A percentile compares a stretch with the other conserved stretches of the same genome.
phyloP scores from a whole-genome alignment of 768 basidiomycete species.

The Kwoniella sp. region DNA sequence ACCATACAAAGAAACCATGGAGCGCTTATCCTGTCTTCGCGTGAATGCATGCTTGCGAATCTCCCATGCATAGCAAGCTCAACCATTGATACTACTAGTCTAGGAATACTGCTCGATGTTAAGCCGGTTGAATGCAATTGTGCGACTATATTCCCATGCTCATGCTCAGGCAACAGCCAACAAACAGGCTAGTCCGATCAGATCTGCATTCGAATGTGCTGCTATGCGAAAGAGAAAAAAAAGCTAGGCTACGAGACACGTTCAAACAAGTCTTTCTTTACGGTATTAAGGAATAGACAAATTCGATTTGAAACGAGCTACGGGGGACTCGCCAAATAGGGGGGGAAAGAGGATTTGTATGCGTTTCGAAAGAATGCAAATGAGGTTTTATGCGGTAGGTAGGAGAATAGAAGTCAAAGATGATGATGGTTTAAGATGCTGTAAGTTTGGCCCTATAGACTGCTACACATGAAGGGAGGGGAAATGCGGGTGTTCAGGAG shows the following conservation, averaged over 20 bases:
- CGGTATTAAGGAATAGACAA: conserved; percentile 18
- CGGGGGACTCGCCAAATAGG: conserved; percentile 7
- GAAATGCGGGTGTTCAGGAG: conserved; percentile 3
- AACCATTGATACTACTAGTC: too few relatives aligned
- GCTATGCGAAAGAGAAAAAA: conserved; percentile 25
- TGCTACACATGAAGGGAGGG: conserved; percentile 4
- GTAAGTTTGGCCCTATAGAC: background rate
- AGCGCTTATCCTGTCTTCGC: too few relatives aligned
- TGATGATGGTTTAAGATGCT: conserved; percentile 5
- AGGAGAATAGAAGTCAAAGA: conserved; percentile 7
- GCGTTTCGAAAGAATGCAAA: conserved; percentile 17
- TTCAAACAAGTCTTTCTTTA: conserved; percentile 7
- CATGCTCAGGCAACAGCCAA: too few relatives aligned
- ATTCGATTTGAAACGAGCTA: conserved; percentile 8
- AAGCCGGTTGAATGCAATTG: too few relatives aligned
- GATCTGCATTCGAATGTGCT: conserved; percentile 27
- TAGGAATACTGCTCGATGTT: too few relatives aligned
- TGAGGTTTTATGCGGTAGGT: background rate
- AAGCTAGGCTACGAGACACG: conserved; percentile 16
- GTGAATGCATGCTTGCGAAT: too few relatives aligned
- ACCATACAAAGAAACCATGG: too few relatives aligned
- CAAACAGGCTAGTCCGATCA: conserved; percentile 28
- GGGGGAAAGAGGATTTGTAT: conserved; percentile 8
- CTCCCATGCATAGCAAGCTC: too few relatives aligned
- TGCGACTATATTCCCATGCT: background rate